Evolutionary conservation across 2,329 filamentous ascomycete species (phyloP).

Genomic region (Proliferodiscus dingleyae): DNA sequence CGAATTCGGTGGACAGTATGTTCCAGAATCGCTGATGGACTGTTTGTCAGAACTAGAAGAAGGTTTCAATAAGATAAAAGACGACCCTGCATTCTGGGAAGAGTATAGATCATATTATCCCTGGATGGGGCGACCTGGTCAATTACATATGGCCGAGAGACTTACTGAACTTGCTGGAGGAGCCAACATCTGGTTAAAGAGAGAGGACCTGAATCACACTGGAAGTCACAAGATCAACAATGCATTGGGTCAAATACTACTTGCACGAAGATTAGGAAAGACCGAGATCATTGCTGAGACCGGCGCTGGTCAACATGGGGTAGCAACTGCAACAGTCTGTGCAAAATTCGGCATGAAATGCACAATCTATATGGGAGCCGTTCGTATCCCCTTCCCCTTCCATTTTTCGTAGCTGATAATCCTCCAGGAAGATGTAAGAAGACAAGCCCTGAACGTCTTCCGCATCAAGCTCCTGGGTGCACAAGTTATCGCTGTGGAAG

Average conservation of each 20-base stretch:
- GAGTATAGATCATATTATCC: slow-evolving; percentile 94
- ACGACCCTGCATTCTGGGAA: slow-evolving; percentile 92
- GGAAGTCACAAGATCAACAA: slow-evolving; percentile 99
- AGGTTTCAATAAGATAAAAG: slow-evolving; percentile 81
- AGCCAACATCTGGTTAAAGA: slow-evolving; percentile 95
- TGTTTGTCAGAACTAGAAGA: slow-evolving; percentile 85
- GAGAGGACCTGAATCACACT: slow-evolving; percentile 96
- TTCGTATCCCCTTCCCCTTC: slow-evolving; percentile 17
- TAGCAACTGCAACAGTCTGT: slow-evolving; percentile 94
- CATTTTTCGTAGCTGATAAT: background rate
- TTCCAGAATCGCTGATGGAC: slow-evolving; percentile 97
- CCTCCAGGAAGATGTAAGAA: slow-evolving; percentile 74
- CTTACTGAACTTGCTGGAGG: slow-evolving; percentile 86
- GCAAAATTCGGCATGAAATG: slow-evolving; percentile 98
- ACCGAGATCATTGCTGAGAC: slow-evolving; percentile 97
- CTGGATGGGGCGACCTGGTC: slow-evolving; percentile 93
- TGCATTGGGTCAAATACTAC: slow-evolving; percentile 83
- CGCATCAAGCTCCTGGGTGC: slow-evolving; percentile 95
- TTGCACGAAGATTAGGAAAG: slow-evolving; percentile 84
- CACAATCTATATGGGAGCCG: slow-evolving; percentile 93
- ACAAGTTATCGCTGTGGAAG: slow-evolving; percentile 86
- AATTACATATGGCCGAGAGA: slow-evolving; percentile 82
- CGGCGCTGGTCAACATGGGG: slow-evolving; percentile 94
- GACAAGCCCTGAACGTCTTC: slow-evolving; percentile 97
- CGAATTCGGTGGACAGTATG: slow-evolving; percentile 95